Conservation (phyloP, 2,329 filamentous ascomycete species). For the Intubia oerlemansii region DNA sequence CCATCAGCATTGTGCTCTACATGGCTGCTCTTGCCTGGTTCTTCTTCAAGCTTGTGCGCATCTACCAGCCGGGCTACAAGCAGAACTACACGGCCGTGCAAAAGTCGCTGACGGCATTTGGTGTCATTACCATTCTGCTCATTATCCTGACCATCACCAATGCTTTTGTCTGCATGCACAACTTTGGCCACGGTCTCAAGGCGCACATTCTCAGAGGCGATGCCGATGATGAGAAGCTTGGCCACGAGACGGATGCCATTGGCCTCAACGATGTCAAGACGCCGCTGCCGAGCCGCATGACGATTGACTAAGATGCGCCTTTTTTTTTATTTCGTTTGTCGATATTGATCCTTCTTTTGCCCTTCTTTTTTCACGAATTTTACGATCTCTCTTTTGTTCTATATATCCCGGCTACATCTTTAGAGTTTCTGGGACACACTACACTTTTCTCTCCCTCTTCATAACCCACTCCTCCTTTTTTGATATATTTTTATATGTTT, state of each 20-base stretch:
- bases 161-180: conserved; percentile 68
- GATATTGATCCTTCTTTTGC: background rate
- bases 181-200: conserved; percentile 81
- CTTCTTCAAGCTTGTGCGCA: conserved; percentile 92
- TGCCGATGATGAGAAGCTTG: conserved; percentile 26
- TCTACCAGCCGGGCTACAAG: conserved; percentile 49
- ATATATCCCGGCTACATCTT: too few relatives aligned
- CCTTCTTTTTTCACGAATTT: conserved; percentile 1
- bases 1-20: conserved; percentile 61
- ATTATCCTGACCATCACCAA: conserved; percentile 78
- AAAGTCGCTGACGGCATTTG: conserved; percentile 78
- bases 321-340: background rate
- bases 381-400: background rate
- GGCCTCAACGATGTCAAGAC: conserved; percentile 34
- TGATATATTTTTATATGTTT: too few relatives aligned
- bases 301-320: conserved; percentile 25
- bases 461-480: too few relatives aligned
- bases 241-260: conserved; percentile 26
- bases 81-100: conserved; percentile 55
- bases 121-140: conserved; percentile 74
- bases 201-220: conserved; percentile 47
- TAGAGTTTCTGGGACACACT: too few relatives aligned
- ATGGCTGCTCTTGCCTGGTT: conserved; percentile 85
- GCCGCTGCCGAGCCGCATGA: conserved; percentile 33
- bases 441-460: too few relatives aligned